phyloP scores from a whole-genome alignment of 1,284 basidiomycete species.

The Puccinia polysora region DNA sequence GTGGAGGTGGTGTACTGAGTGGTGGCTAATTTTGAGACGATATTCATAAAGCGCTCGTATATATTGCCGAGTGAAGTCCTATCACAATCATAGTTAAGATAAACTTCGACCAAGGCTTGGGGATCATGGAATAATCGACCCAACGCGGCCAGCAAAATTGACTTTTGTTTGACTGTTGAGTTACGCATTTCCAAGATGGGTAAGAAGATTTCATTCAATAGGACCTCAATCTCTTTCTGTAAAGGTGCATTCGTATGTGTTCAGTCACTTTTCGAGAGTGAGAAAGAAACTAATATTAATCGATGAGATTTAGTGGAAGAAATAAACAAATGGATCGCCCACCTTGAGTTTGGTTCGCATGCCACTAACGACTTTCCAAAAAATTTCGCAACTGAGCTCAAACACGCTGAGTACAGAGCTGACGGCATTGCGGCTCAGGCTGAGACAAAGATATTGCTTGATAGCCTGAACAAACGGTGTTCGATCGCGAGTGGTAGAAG shows the following conservation, averaged over 20 bases:
- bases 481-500: slow-evolving; percentile 74
- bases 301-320: background rate
- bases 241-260: slow-evolving; percentile 7
- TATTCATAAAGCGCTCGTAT: slow-evolving; percentile 95
- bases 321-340: slow-evolving; percentile 37
- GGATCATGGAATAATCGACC: slow-evolving; percentile 80
- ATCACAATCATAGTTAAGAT: slow-evolving; percentile 97
- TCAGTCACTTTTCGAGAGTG: background rate
- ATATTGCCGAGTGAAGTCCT: slow-evolving; percentile 87
- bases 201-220: slow-evolving; percentile 97
- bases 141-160: slow-evolving; percentile 78
- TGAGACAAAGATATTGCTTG: slow-evolving; percentile 90
- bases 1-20: slow-evolving; percentile 61
- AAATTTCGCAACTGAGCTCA: slow-evolving; percentile 96
- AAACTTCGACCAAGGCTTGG: slow-evolving; percentile 91
- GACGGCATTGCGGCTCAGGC: slow-evolving; percentile 89
- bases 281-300: background rate
- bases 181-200: slow-evolving; percentile 98
- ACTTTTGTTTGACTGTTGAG: slow-evolving; percentile 89
- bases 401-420: slow-evolving; percentile 94
- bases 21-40: slow-evolving; percentile 82
- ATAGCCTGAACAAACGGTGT: slow-evolving; percentile 84
- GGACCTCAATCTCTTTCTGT: slow-evolving; percentile 97
- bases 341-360: slow-evolving; percentile 94
- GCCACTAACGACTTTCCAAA: slow-evolving; percentile 88